These are phyloP conservation scores for Poa annua DNA, from an alignment of 176 grass and related monocot genomes.

Conservation along the genomic window DNA sequence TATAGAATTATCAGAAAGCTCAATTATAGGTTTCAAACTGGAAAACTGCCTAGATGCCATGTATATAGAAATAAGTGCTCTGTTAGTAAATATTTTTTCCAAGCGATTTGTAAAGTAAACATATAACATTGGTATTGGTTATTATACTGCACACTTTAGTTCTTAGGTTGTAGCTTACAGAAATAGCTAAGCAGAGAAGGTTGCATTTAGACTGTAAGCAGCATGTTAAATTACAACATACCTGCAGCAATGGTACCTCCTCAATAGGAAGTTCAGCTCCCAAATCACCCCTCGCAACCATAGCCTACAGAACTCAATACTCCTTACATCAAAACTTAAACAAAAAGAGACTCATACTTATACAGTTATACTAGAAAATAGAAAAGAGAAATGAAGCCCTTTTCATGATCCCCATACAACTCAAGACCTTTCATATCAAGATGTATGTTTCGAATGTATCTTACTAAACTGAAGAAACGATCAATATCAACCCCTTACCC, in stretches of 20 bases:
- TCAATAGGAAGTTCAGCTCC: constrained; percentile 99
- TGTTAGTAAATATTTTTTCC: constrained; percentile 4
- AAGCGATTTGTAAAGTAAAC: background rate
- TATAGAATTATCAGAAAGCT: constrained; percentile 4
- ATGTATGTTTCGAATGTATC: constrained; percentile 24
- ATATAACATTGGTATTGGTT: background rate
- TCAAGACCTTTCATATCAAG: constrained; percentile 20
- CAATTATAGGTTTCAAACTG: constrained; percentile 14
- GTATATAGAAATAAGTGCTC: constrained; percentile 2
- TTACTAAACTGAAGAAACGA: constrained; percentile 28
- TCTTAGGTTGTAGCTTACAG: background rate
- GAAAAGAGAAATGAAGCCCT: background rate
- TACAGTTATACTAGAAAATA: constrained; percentile 3
- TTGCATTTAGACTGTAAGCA: constrained; percentile 16
- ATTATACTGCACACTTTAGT: background rate
- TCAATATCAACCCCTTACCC: constrained; percentile 59
- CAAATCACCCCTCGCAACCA: constrained; percentile 99
- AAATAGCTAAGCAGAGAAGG: constrained; percentile 23
- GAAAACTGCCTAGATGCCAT: constrained; percentile 9
- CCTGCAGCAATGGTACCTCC: constrained; percentile 95
- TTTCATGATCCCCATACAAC: constrained; percentile 44
- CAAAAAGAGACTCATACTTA: background rate
- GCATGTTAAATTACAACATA: constrained; percentile 42
- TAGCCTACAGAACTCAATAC: constrained; percentile 66
- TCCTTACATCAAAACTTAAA: constrained; percentile 23